Conservation (phyloP, 2,329 filamentous ascomycete genomes). For the Penicillium italicum region DNA sequence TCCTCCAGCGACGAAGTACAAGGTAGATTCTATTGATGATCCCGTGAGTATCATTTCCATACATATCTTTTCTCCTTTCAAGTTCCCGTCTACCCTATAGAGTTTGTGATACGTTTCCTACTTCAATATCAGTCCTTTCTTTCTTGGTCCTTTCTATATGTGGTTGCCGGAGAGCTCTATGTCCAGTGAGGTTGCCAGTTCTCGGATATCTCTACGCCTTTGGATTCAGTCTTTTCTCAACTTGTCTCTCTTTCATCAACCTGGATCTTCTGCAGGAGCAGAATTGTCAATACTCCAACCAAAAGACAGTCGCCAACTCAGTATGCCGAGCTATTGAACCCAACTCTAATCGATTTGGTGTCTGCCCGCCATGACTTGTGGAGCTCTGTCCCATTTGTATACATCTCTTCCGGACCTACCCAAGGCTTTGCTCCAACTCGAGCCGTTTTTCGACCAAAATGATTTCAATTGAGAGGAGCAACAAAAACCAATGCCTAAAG, state of each 20-base stretch:
- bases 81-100: not conserved
- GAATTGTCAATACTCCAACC: not conserved
- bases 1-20: slow-evolving; percentile 38
- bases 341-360: not conserved
- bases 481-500: slow-evolving; percentile 9
- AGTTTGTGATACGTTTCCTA: slow-evolving; percentile 11
- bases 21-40: slow-evolving; percentile 48
- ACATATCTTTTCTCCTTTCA: not conserved
- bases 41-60: slow-evolving; percentile 41
- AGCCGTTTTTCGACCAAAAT: not conserved
- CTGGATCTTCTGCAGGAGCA: not conserved
- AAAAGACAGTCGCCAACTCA: not conserved
- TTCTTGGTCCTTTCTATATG: slow-evolving; percentile 18
- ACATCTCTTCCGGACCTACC: not conserved
- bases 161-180: not conserved
- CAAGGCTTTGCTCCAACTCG: not conserved
- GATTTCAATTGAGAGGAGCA: not conserved
- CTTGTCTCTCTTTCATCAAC: not conserved
- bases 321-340: not conserved
- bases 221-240: not conserved
- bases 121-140: slow-evolving; percentile 24
- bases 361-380: not conserved
- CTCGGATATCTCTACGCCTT: not conserved
- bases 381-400: not conserved
- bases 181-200: not conserved